Evolutionary conservation across 805 yeast genomes (phyloP).

Genomic region (Candida tallmaniae): DNA sequence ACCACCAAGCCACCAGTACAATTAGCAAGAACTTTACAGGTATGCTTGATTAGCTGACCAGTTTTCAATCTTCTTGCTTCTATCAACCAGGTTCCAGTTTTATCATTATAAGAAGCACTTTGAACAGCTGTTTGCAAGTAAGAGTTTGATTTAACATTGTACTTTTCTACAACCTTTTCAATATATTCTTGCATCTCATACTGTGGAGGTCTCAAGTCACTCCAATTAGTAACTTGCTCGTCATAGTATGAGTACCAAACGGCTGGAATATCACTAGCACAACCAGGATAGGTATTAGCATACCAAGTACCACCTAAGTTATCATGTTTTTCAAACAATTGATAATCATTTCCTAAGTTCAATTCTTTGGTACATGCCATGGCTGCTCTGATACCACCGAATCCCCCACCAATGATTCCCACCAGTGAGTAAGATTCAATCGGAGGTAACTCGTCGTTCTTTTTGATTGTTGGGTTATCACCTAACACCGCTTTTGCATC

Average conservation of each 20-base stretch:
- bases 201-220: constrained; percentile 37
- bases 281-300: constrained; percentile 42
- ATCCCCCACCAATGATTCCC: constrained; percentile 39
- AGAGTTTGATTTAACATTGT: constrained; percentile 19
- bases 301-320: constrained; percentile 43
- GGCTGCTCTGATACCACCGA: constrained; percentile 34
- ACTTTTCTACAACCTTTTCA: constrained; percentile 25
- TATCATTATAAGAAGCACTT: constrained; percentile 19
- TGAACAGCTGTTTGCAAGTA: constrained; percentile 20
- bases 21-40: constrained; percentile 20
- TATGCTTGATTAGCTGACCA: constrained; percentile 30
- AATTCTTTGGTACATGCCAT: constrained; percentile 21
- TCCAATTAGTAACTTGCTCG: constrained; percentile 34
- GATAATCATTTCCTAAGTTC: constrained; percentile 23
- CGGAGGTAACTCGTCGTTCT: constrained; percentile 17
- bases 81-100: constrained; percentile 24
- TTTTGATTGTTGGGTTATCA: constrained; percentile 14
- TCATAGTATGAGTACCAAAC: constrained; percentile 34
- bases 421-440: constrained; percentile 23
- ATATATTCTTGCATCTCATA: constrained; percentile 40
- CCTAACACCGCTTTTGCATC: constrained; percentile 26
- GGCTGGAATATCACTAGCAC: constrained; percentile 43
- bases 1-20: constrained; percentile 36
- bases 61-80: constrained; percentile 20
- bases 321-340: constrained; percentile 35